Base-by-base conservation (phyloP, 805 yeast genomes). In the Cyberlindnera japonica region DNA sequence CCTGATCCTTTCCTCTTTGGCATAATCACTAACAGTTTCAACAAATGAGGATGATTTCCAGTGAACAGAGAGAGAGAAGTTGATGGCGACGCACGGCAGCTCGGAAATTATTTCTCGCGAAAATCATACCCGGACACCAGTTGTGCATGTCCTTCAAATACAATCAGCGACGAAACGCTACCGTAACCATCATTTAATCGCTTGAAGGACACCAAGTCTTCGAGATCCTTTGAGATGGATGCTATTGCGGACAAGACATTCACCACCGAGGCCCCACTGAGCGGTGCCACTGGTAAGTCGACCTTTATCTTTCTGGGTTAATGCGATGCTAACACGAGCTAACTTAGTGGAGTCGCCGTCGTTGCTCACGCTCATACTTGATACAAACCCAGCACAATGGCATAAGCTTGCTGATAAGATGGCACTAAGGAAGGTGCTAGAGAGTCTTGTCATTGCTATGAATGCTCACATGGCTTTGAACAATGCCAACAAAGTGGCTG, bases 381-480 rank as follows among this genome's bases (percentile, higher is more conserved):
- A 91, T 49, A 68, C 87, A 9, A 79, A 85, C 35, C 89, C 96
- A 0, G 60, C 68, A 23, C 61, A 58, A 39, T 66, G 64, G 72
- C 72, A 33, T 68, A 67, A 44, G 60, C 54, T 47, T 47, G 57
- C 51, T 26, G 55, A 45, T 52, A 58, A 38, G 49, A 54, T 25
- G 41, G 55, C 38, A 51, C 56, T 44, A 41, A 63, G 33, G 55
- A 73, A n/a, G 55, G 77, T 31, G 7, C 61, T 83, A 6, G 74
- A 83, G 47, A 68, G 90, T 3, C 55, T 90, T 8, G 62, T 88
- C 23, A 88, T 93, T 18, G 80, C 83, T 54, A 60, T 90, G 37
- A 93, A 93, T 60, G 89, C 95, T 2, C 99, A 93, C 60, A 59
- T 93, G 34, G 81, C 98, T 0, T 69, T 87, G 37, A 86, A 86